Base-by-base conservation (phyloP, 176 grass and related monocot genomes). In the Triticum timopheevii region DNA sequence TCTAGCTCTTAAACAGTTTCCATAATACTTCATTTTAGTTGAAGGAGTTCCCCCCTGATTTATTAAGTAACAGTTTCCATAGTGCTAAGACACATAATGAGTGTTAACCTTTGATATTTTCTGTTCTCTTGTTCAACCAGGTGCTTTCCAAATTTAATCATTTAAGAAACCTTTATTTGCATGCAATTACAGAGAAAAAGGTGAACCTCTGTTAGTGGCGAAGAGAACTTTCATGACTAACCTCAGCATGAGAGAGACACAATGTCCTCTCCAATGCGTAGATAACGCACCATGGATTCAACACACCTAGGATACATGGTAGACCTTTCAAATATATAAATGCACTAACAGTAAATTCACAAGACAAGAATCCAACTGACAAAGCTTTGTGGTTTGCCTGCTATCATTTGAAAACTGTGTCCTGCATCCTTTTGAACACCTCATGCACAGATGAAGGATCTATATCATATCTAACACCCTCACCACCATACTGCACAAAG, bases 401-500 rank as follows among this genome's bases (percentile, higher is more conserved):
- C 49, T 69, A 77, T 81, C 77, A 91, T 71, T 42, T 85, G 42
- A 84, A 80, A 9, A 76, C 23, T 1, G n/a, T 52, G 62, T 75
- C 86, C 39, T 91, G 62, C 81, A 88, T 85, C 82, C 70, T 91
- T 91, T 81, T 81, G 86, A 91, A 91, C 30, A 91, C 90, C 8
- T 90, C 82, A 76, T 88, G 82, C 64, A 94, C 90, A 3, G 90
- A 80, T 10, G 56, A 90, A 66, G 89, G 84, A 74, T 91, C 92
- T 56, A 96, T 33, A 90, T 98, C 92, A 91, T 69, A 87, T 81
- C 84, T 86, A 72, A 94, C 85, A 93, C 86, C 88, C 38, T 88
- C 90, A 50, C 93, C 92, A 28, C 93, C 88, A 73, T 96, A 93
- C 58, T 90, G 92, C 66, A 94, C 88, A 87, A 90, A 96, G 52